These are phyloP conservation scores for Salvia rosmarinus DNA, from an alignment of 257 asterid species.

Conservation along the genomic window DNA sequence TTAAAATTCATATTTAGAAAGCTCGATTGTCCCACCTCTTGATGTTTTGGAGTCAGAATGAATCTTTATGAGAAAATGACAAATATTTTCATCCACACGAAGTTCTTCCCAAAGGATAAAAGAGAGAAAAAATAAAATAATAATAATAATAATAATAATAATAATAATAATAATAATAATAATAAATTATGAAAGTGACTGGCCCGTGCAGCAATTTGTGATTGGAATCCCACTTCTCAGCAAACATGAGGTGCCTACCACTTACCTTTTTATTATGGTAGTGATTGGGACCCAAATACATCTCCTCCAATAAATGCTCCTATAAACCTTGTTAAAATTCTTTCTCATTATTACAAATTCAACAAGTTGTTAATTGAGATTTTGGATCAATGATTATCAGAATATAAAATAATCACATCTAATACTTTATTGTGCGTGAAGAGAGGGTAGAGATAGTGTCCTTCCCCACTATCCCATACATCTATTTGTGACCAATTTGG, in stretches of 20 bases:
- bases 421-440: constrained; percentile 1
- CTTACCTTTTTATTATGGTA: constrained; percentile 41
- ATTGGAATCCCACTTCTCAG: constrained; percentile 38
- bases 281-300: constrained; percentile 38
- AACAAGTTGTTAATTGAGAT: neutral
- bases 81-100: too few relatives aligned
- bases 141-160: neutral
- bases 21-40: too few relatives aligned
- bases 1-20: too few relatives aligned
- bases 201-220: constrained; percentile 29
- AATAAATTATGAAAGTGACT: constrained; percentile 35
- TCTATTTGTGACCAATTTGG: constrained; percentile 2
- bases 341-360: constrained; percentile 3
- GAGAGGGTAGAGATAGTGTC: neutral
- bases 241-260: constrained; percentile 37
- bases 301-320: constrained; percentile 33
- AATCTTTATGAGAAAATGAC: too few relatives aligned
- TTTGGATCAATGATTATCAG: neutral
- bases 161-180: neutral
- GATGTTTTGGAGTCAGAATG: too few relatives aligned
- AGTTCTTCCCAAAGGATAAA: too few relatives aligned
- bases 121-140: too few relatives aligned
- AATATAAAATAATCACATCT: constrained; percentile 19
- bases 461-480: constrained; percentile 16
- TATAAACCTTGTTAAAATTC: neutral